Evolutionary conservation across 257 asterid genomes (phyloP).

Genomic region (Leonotis leonurus): DNA sequence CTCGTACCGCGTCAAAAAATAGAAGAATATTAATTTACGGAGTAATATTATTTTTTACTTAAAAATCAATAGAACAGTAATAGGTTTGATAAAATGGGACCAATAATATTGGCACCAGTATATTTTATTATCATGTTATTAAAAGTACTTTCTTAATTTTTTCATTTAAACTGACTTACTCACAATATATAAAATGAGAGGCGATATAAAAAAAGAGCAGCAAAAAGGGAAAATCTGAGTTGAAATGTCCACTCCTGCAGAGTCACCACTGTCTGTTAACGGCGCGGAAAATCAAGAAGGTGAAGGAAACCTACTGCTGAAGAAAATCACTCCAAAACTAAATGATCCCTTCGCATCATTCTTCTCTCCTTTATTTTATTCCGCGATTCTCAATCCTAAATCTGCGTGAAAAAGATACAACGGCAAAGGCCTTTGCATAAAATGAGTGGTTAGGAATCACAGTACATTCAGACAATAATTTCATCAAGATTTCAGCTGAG

Average conservation of each 20-base stretch:
- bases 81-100: too few species aligned
- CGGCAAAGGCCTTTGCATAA: background rate
- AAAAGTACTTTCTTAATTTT: too few species aligned
- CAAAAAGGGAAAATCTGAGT: background rate
- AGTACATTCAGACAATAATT: constrained; percentile 6
- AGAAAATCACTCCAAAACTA: background rate
- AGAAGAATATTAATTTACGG: too few species aligned
- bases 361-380: background rate
- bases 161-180: too few species aligned
- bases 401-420: background rate
- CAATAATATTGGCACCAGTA: too few species aligned
- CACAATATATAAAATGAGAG: too few species aligned
- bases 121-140: too few species aligned
- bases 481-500: background rate
- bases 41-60: too few species aligned
- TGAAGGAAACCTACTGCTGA: background rate
- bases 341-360: constrained; percentile 9
- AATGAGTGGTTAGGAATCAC: constrained; percentile 26
- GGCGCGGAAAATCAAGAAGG: background rate
- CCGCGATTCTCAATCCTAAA: background rate
- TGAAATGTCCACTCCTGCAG: background rate
- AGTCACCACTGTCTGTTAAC: background rate
- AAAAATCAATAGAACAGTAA: too few species aligned
- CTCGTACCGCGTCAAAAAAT: too few species aligned
- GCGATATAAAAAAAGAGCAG: too few species aligned